phyloP scores from a whole-genome alignment of 73 alveolate species.

The Loxodes magnus region DNA sequence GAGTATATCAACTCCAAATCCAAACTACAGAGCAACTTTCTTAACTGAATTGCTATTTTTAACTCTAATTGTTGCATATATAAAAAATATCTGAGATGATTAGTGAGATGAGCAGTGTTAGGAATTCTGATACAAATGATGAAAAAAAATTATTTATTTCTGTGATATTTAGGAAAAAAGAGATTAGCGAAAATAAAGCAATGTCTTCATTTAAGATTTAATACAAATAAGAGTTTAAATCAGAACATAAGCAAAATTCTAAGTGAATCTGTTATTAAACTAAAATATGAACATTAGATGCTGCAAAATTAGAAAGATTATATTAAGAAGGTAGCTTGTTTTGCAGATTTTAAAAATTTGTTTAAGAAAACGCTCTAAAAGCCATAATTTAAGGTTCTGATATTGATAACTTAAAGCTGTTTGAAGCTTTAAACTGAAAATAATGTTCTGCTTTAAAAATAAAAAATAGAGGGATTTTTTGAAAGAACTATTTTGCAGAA shows the following conservation, averaged over 20 bases:
- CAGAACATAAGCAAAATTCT: conserved; percentile 1
- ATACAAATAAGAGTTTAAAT: conserved; percentile 1
- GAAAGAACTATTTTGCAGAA: conserved; percentile 4
- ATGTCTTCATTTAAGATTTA: background rate
- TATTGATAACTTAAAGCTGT: conserved; percentile 4
- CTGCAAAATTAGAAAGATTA: background rate
- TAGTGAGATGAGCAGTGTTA: too few species aligned
- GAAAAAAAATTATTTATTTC: too few species aligned
- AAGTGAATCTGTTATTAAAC: background rate
- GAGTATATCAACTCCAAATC: too few species aligned
- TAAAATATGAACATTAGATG: conserved; percentile 1
- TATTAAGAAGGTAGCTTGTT: background rate
- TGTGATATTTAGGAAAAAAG: conserved; percentile 4
- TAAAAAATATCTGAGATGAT: too few species aligned
- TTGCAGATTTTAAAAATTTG: background rate
- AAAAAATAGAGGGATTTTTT: background rate
- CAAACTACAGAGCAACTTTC: too few species aligned
- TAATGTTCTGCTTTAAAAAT: background rate
- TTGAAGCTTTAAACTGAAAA: conserved; percentile 10
- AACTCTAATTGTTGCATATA: too few species aligned
- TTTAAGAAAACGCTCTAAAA: background rate
- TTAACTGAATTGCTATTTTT: too few species aligned
- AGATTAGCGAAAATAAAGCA: conserved; percentile 5
- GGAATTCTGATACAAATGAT: too few species aligned
- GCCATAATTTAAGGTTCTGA: background rate